Base-by-base conservation (phyloP, 306 rosid genomes). In the barrel medic (Medicago truncatula) region DNA sequence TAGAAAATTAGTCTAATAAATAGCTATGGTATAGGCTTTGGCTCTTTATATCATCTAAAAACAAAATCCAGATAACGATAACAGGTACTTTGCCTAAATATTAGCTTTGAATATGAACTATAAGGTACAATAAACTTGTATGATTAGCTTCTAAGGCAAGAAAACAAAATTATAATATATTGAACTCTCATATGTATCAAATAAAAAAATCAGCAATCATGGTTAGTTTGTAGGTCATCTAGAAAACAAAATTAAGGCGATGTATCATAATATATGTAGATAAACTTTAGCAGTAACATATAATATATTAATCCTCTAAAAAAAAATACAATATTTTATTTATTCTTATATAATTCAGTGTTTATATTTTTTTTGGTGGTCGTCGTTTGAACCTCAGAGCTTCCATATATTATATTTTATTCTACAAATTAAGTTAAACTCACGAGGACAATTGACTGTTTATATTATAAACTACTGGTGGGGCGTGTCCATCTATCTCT, bases 31-130 rank as follows among this genome's bases (percentile, higher is more conserved):
- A 54, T 40, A 40, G 57, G 5, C 69, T 44, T 76, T 66, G 60
- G 46, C 46, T 14, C 60, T 18, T 34, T 34, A 34, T 34, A 34
- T 54, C 28, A 16, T 70, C 62, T 39, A 39, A 2, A 67, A 67
- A 76, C 73, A 76, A 54, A 40, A 67, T 15, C 21, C 41, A 34
- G 79, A 46, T 14, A 60, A 8, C 1, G 64, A 50, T 49, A 18
- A 36, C 16, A 49, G 2, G 54, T 38, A 49, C 58, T 50, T 34
- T 62, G 41, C 25, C 5, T 12, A 50, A 50, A 52, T 14, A 36
- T 54, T 66, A 40, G 44, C 67, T 23, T 76, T 39, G 67, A 40
- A 14, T 76, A 76, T 76, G 74, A 54, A 8, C 28, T 54, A 54
- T 17, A 17, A 8, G 60, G 25, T 17, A 18, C 28, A 54, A 18